Percentiles rank a stretch among this genome's conserved stretches.
phyloP scores from a whole-genome alignment of 2,329 filamentous ascomycete genomes.

The Penicillium polonicum region DNA sequence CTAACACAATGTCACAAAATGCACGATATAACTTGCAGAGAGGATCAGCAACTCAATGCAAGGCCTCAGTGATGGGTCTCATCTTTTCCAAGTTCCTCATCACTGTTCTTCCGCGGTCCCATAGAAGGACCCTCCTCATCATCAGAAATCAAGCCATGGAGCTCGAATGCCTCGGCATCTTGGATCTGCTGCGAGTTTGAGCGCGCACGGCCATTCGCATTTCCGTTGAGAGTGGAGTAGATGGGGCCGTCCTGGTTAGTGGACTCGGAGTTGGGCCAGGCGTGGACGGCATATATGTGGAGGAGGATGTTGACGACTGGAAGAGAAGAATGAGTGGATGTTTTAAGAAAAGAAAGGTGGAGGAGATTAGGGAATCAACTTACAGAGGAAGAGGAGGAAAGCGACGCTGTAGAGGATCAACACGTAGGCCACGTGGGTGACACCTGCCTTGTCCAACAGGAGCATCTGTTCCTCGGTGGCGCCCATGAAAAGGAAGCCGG shows the following conservation, averaged over 20 bases:
- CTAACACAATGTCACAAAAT: conserved; percentile 1
- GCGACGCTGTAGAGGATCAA: conserved; percentile 87
- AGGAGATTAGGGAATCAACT: conserved; percentile 29
- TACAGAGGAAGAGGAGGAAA: conserved; percentile 85
- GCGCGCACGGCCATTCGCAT: conserved; percentile 47
- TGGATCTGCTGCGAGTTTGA: conserved; percentile 54
- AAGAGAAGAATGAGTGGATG: conserved; percentile 9
- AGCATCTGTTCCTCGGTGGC: conserved; percentile 95
- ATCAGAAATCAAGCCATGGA: conserved; percentile 85
- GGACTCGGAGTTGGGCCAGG: conserved; percentile 44
- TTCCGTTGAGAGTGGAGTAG: conserved; percentile 17
- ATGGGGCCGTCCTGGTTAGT: conserved; percentile 19
- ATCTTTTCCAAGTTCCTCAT: conserved; percentile 33
- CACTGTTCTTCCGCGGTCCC: conserved; percentile 31
- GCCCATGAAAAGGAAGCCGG: conserved; percentile 95
- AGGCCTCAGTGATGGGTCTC: conserved; percentile 1
- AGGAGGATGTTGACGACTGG: conserved; percentile 79
- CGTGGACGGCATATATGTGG: conserved; percentile 71
- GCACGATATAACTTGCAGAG: neutral
- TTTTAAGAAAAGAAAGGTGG: neutral
- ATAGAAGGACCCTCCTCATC: conserved; percentile 62
- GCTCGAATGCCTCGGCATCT: conserved; percentile 89
- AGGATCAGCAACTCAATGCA: neutral
- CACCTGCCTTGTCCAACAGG: conserved; percentile 67
- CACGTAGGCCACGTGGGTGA: conserved; percentile 89